A percentile compares a stretch with the other conserved stretches of the same genome.
These are phyloP conservation scores for Tetrapisispora phaffii DNA, from an alignment of 805 yeast genomes.

Conservation along the genomic window DNA sequence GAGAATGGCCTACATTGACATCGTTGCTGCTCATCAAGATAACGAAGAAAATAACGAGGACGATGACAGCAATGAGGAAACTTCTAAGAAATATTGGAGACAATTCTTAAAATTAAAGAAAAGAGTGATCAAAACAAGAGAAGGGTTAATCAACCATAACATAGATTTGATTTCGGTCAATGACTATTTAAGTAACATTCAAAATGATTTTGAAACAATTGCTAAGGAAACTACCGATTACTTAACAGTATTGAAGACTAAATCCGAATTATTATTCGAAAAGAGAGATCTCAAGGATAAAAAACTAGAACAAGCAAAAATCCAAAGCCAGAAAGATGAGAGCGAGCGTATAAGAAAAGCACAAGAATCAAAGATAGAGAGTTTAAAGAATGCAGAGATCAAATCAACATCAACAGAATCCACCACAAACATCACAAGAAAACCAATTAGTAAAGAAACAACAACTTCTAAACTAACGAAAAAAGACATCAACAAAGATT, in stretches of 20 bases:
- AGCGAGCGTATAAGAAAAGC: neutral
- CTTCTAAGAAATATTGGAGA: slow-evolving; percentile 49
- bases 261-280: slow-evolving; percentile 50
- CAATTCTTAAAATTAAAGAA: slow-evolving; percentile 49
- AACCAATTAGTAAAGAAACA: neutral
- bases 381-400: neutral
- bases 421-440: neutral
- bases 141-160: slow-evolving; percentile 33
- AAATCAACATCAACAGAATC: neutral
- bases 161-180: slow-evolving; percentile 7
- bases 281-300: slow-evolving; percentile 33
- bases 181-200: slow-evolving; percentile 28
- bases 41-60: slow-evolving; percentile 21
- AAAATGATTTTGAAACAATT: slow-evolving; percentile 37
- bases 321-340: neutral
- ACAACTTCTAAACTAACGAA: neutral
- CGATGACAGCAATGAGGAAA: slow-evolving; percentile 6
- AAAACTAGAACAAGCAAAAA: slow-evolving; percentile 3
- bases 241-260: slow-evolving; percentile 45
- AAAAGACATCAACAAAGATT: too few relatives aligned
- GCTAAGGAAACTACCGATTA: slow-evolving; percentile 54
- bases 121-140: slow-evolving; percentile 45
- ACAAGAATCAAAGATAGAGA: neutral
- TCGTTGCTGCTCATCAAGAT: slow-evolving; percentile 18
- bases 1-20: slow-evolving; percentile 38